Base-by-base conservation (phyloP, 2,329 filamentous ascomycete genomes). In the Talaromyces sp. region DNA sequence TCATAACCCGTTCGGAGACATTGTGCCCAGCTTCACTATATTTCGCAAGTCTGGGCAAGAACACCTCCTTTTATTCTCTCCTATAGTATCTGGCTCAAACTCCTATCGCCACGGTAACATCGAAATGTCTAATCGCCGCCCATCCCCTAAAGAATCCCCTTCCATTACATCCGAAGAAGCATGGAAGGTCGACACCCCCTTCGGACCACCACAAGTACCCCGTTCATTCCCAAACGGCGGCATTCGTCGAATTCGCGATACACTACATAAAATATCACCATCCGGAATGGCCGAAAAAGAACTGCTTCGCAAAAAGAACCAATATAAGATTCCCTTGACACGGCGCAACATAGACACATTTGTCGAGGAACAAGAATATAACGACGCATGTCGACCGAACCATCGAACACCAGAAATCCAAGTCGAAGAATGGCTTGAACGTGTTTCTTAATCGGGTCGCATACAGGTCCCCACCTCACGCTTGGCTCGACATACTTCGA, bases 361-460 rank as follows among this genome's bases (percentile, higher is more conserved):
- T 14, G 62, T 71, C 46, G 68, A 65, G 2, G 62, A 67, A 20
- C 70, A 73, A 55, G 59, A 66, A 56, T 63, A 63, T 29, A 57
- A 64, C 13, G 70, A 87, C 82, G 85, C 84, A 79, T 70, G 77
- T 77, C 64, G 84, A 79, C 57, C 74, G 76, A 53, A 86, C 82
- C 74, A 79, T 62, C 60, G 77, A 77, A 64, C 76, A 74, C 62
- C 83, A 81, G 71, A 86, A 78, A 65, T 91, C 88, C 79, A 81
- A 76, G 63, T 93, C 89, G 75, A 86, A 82, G 72, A 88, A 85
- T 81, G 89, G 89, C 73, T 92, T 88, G 78, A 82, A 81, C 73
- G 82, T 77, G 56, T 86, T 87, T 71, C 82, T 85, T 73, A 86
- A 90, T 86, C 87, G 47, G 20, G 72, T 61, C 81, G 71, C 17